These are phyloP conservation scores for Capsicum rhomboideum DNA, from an alignment of 257 asterid genomes.

Conservation along the genomic window DNA sequence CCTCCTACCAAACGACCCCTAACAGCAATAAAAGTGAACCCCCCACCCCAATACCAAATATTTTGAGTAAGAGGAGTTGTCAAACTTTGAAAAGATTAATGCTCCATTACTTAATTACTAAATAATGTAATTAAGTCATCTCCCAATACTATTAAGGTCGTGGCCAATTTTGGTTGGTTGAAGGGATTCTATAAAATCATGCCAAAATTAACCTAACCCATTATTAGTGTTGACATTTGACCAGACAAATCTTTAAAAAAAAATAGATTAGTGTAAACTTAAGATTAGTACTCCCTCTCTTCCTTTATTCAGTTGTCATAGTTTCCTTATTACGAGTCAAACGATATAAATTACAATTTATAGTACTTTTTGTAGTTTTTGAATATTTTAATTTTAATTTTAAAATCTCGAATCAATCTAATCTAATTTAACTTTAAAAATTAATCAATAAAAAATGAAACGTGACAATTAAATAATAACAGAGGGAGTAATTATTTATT, in stretches of 20 bases:
- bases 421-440: too few species aligned
- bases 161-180: neutral
- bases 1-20: too few species aligned
- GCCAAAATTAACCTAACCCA: slow-evolving; percentile 7
- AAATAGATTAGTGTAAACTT: neutral
- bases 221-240: slow-evolving; percentile 1
- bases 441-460: too few species aligned
- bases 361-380: too few species aligned
- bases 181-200: neutral
- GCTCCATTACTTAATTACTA: neutral
- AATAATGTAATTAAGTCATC: neutral
- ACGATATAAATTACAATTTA: too few species aligned
- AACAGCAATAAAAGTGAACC: neutral
- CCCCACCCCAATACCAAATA: neutral
- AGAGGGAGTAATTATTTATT: neutral
- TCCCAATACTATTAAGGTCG: neutral
- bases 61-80: neutral
- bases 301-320: too few species aligned
- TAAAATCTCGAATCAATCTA: too few species aligned
- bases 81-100: neutral
- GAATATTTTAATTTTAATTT: too few species aligned
- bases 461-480: too few species aligned
- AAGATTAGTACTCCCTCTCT: too few species aligned
- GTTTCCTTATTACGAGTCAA: too few species aligned
- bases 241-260: neutral